These are phyloP conservation scores for Aspergillus chevalieri DNA, from an alignment of 2,329 filamentous ascomycete species.

Conservation along the genomic window DNA sequence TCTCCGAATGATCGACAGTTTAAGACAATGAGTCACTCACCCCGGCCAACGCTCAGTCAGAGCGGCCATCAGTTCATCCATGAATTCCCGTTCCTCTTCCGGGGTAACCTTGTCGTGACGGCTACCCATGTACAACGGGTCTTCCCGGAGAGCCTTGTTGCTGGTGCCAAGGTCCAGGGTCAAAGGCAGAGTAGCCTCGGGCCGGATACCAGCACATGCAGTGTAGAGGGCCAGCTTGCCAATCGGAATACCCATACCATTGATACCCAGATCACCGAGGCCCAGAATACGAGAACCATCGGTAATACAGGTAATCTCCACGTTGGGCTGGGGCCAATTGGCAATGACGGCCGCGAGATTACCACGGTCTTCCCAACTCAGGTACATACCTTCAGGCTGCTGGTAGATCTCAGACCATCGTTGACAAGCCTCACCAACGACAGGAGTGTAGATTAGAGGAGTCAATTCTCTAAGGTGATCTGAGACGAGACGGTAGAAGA, in stretches of 20 bases:
- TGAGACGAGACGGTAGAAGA: constrained; percentile 47
- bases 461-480: constrained; percentile 46
- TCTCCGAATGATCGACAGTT: constrained; percentile 42
- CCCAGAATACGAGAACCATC: constrained; percentile 89
- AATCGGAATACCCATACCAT: constrained; percentile 96
- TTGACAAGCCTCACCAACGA: constrained; percentile 86
- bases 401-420: constrained; percentile 96
- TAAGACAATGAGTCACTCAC: constrained; percentile 35
- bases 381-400: constrained; percentile 90
- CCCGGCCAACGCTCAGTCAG: constrained; percentile 69
- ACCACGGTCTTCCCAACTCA: constrained; percentile 90
- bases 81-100: constrained; percentile 78
- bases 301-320: constrained; percentile 94
- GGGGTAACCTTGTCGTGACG: constrained; percentile 72
- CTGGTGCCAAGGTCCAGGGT: constrained; percentile 58
- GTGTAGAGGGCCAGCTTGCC: constrained; percentile 95
- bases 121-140: constrained; percentile 87
- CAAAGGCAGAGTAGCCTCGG: constrained; percentile 59
- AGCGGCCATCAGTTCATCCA: constrained; percentile 96
- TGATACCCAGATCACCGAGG: constrained; percentile 89
- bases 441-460: constrained; percentile 47
- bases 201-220: constrained; percentile 88
- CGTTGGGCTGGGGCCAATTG: constrained; percentile 86
- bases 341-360: constrained; percentile 80
- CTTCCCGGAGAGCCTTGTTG: constrained; percentile 61